phyloP scores from a whole-genome alignment of 164 flowering plant genomes.

The Tetrastigma voinierianum region DNA sequence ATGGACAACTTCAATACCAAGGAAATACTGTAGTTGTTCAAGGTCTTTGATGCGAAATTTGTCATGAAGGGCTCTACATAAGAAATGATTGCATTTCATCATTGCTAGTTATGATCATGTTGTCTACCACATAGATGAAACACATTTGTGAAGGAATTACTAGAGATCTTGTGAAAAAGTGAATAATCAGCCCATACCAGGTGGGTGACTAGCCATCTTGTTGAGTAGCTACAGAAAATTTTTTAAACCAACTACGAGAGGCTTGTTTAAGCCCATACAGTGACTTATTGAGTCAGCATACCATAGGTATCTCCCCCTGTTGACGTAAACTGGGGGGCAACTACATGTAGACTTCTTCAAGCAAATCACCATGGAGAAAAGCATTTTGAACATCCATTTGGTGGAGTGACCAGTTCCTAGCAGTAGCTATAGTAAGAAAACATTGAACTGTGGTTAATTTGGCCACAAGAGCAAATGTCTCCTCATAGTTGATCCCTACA shows the following conservation, averaged over 20 bases:
- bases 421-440: no score
- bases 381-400: no score
- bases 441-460: no score
- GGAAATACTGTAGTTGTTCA: no score
- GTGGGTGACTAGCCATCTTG: no score
- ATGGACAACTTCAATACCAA: neutral
- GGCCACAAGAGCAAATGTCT: no score
- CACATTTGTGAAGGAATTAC: neutral
- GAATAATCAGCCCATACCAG: constrained; percentile 3
- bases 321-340: neutral
- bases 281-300: neutral
- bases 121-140: constrained; percentile 5
- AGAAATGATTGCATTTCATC: neutral
- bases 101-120: constrained; percentile 3
- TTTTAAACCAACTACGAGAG: constrained; percentile 4
- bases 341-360: constrained; percentile 4
- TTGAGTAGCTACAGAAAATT: neutral
- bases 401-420: no score
- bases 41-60: neutral
- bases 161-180: neutral
- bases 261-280: neutral
- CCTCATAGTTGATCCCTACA: no score
- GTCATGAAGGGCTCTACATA: neutral
- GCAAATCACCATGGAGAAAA: neutral
- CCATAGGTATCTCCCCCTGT: neutral